Evolutionary conservation across 2,329 filamentous ascomycete genomes (phyloP).

Genomic region (Clarireedia sp.): DNA sequence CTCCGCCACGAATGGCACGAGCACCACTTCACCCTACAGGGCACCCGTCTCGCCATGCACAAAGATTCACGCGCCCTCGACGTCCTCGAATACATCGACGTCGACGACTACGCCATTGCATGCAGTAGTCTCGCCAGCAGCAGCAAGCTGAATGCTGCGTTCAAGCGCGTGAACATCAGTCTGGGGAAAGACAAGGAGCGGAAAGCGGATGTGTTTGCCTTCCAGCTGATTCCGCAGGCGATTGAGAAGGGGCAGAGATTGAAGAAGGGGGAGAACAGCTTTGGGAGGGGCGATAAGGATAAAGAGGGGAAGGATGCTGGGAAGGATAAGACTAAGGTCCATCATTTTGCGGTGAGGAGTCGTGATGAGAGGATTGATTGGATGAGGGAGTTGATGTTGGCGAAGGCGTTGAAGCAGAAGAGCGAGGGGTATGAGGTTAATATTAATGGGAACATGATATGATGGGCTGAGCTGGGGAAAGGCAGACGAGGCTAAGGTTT

Average conservation of each 20-base stretch:
- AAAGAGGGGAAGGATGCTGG: slow-evolving; percentile 38
- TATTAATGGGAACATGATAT: slow-evolving; percentile 73
- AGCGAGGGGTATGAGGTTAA: slow-evolving; percentile 74
- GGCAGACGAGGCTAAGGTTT: not conserved
- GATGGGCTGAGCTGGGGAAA: not conserved
- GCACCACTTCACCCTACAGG: slow-evolving; percentile 79
- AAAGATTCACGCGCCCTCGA: slow-evolving; percentile 45
- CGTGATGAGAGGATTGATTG: slow-evolving; percentile 92
- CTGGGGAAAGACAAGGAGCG: slow-evolving; percentile 41
- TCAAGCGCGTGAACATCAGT: slow-evolving; percentile 67
- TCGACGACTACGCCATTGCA: slow-evolving; percentile 81
- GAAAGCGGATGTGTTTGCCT: slow-evolving; percentile 64
- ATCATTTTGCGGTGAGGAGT: slow-evolving; percentile 85
- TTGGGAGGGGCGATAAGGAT: slow-evolving; percentile 5
- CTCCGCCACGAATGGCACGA: slow-evolving; percentile 91
- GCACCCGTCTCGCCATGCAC: slow-evolving; percentile 69
- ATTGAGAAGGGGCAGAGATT: slow-evolving; percentile 40
- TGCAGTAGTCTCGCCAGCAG: slow-evolving; percentile 66
- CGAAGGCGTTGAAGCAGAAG: slow-evolving; percentile 79
- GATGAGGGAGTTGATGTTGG: slow-evolving; percentile 91
- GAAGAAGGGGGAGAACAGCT: slow-evolving; percentile 34
- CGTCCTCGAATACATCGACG: slow-evolving; percentile 72
- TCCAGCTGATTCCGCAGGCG: slow-evolving; percentile 67
- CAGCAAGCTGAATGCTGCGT: slow-evolving; percentile 77
- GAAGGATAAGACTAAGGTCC: slow-evolving; percentile 64